Evolutionary conservation across 805 yeast species (phyloP), one percentile per base, ranked within the genome.

Genomic region (Starmerella apis): DNA sequence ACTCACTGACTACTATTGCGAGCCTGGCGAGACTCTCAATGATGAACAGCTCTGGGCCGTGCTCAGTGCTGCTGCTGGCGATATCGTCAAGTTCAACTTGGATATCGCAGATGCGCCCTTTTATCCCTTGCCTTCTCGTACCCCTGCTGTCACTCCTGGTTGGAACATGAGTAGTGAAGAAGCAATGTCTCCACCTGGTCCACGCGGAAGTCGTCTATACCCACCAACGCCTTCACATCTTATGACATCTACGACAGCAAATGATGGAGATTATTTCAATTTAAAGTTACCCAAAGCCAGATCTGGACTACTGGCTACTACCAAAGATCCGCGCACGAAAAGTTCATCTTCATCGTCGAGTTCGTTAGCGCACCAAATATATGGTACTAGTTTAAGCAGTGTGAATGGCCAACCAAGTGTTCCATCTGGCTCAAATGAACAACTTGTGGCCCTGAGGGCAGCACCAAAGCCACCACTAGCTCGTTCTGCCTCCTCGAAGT

Each of bases 141-240:
- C 45, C 14, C 35, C 45, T 24, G 24, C 35, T 13, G 35, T 41
- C 23, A 32, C 51, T 20, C 53, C 53, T 32, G 50, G 47, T 13
- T 57, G 51, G 51, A 46, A 24, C 27, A 22, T 47, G 43, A 49
- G 53, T 41, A 55, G 59, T 38, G 58, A 51, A 28, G 57, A 55
- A 9, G 49, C 49, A 10, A 18, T 37, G 47, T 51, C 55, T 11
- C 48, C 58, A 8, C 53, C 57, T 2, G 50, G 47, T 16, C 19
- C 38, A 18, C 42, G 45, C 7, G 32, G 18, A 13, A 36, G 16
- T 22, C 50, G 50, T 14, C 2, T 32, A 25, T 79, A 77, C 57
- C 85, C 81, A 19, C 74, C 77, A 13, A 83, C 90, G 0, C 92
- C 92, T 1, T 81, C 80, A 55, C 77, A 82, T 57, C 64, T 80